These are phyloP conservation scores for Bipolaris gigantea DNA, from an alignment of 2,329 filamentous ascomycete species.

Conservation along the genomic window DNA sequence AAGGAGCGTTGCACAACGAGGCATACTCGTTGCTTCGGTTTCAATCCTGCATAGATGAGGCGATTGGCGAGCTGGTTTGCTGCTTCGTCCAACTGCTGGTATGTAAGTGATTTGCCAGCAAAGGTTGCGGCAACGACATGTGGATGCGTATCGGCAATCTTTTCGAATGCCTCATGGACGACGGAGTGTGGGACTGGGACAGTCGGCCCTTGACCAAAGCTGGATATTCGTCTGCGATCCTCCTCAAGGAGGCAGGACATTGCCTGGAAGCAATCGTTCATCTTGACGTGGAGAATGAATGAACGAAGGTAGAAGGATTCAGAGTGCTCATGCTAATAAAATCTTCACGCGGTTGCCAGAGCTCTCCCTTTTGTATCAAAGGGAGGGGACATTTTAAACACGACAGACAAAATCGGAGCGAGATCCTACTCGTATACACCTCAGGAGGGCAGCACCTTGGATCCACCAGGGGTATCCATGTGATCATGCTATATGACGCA, in stretches of 20 bases:
- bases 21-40: conserved; percentile 51
- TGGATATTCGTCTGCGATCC: conserved; percentile 25
- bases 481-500: neutral
- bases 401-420: neutral
- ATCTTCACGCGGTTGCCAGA: neutral
- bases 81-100: conserved; percentile 31
- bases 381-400: neutral
- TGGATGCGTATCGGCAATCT: conserved; percentile 30
- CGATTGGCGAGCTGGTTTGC: conserved; percentile 37
- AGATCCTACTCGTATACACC: neutral
- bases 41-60: conserved; percentile 31
- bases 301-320: neutral
- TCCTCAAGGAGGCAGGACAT: conserved; percentile 21
- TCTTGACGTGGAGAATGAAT: conserved; percentile 1
- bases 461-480: neutral
- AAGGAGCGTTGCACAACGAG: conserved; percentile 58
- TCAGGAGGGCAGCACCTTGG: neutral
- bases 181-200: conserved; percentile 20
- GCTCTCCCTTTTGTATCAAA: neutral
- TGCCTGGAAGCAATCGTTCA: conserved; percentile 7
- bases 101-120: conserved; percentile 26
- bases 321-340: neutral
- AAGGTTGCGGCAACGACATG: conserved; percentile 27
- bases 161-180: conserved; percentile 35
- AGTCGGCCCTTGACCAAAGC: conserved; percentile 28